A percentile compares a stretch with the other conserved stretches of the same genome.
Evolutionary conservation across 129 eudicot genomes (phyloP).

Genomic region (Flaveria trinervia): DNA sequence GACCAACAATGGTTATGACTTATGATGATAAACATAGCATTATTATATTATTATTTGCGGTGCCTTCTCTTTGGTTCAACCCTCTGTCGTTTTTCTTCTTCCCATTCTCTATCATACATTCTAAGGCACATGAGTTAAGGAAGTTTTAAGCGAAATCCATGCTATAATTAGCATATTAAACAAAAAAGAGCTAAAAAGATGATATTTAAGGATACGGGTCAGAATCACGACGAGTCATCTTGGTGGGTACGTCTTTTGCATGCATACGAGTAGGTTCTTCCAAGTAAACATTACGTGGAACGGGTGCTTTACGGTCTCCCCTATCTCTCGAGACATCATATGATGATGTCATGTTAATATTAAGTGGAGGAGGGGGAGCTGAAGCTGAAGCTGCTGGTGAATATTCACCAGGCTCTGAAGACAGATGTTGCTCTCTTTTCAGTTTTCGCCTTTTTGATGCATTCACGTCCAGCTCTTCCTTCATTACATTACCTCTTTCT

Average conservation of each 20-base stretch:
- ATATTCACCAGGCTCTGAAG: constrained; percentile 82
- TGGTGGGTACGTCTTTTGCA: constrained; percentile 67
- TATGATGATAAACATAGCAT: neutral
- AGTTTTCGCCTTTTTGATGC: constrained; percentile 84
- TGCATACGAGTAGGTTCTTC: constrained; percentile 81
- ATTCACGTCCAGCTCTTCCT: constrained; percentile 76
- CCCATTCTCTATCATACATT: constrained; percentile 95
- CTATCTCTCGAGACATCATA: constrained; percentile 74
- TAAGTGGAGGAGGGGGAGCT: constrained; percentile 52
- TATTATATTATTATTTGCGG: constrained; percentile 44
- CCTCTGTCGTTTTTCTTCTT: constrained; percentile 90
- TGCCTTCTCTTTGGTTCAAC: constrained; percentile 90
- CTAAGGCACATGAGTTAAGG: constrained; percentile 57
- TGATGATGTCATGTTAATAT: constrained; percentile 55
- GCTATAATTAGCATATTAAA: neutral
- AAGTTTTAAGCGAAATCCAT: neutral
- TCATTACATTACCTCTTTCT: constrained; percentile 53
- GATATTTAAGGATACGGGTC: constrained; percentile 74
- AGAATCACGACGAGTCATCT: constrained; percentile 77
- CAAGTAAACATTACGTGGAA: constrained; percentile 65
- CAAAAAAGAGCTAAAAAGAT: neutral
- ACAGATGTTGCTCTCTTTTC: constrained; percentile 82
- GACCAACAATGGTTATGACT: neutral
- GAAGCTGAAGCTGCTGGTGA: constrained; percentile 55
- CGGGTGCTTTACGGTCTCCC: constrained; percentile 69